Conservation (phyloP, 1,284 basidiomycete genomes). For the Pascua guehoae region DNA sequence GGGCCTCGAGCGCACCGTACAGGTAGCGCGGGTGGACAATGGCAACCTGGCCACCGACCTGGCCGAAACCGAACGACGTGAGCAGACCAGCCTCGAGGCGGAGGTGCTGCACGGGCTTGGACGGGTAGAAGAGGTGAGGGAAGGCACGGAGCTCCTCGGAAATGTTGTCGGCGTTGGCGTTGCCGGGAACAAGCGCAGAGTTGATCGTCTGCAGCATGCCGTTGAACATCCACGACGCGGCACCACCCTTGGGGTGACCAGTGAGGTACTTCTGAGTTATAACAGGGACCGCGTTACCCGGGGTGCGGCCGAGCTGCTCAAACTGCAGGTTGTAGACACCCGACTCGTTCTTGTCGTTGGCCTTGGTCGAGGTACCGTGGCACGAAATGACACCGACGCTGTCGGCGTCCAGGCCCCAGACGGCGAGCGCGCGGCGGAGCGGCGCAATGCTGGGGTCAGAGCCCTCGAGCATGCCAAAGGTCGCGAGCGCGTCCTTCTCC, state of each 20-base stretch:
- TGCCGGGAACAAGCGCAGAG: constrained; percentile 90
- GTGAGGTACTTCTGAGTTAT: constrained; percentile 96
- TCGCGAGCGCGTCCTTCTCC: constrained; percentile 82
- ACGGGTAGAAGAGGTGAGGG: constrained; percentile 92
- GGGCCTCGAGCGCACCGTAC: constrained; percentile 73
- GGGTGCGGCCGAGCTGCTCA: constrained; percentile 76
- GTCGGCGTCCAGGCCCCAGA: constrained; percentile 91
- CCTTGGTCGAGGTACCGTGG: constrained; percentile 85
- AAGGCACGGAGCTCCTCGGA: constrained; percentile 87
- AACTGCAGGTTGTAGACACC: constrained; percentile 95
- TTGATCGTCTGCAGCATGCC: constrained; percentile 84
- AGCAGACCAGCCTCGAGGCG: constrained; percentile 86
- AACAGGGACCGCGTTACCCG: constrained; percentile 91
- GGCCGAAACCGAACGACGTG: constrained; percentile 98
- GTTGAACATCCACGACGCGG: constrained; percentile 95
- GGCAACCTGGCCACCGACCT: constrained; percentile 90
- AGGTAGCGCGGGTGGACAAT: constrained; percentile 89
- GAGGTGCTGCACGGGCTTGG: constrained; percentile 88
- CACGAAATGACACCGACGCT: constrained; percentile 63
- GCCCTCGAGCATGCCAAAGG: constrained; percentile 93
- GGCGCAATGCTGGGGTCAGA: constrained; percentile 79
- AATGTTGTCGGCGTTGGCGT: constrained; percentile 94
- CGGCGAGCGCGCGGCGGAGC: constrained; percentile 87
- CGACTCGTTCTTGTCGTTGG: constrained; percentile 98
- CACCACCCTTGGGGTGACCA: constrained; percentile 94